These are phyloP conservation scores for Lachnellula hyalina DNA, from an alignment of 2,329 filamentous ascomycete genomes.

Conservation along the genomic window DNA sequence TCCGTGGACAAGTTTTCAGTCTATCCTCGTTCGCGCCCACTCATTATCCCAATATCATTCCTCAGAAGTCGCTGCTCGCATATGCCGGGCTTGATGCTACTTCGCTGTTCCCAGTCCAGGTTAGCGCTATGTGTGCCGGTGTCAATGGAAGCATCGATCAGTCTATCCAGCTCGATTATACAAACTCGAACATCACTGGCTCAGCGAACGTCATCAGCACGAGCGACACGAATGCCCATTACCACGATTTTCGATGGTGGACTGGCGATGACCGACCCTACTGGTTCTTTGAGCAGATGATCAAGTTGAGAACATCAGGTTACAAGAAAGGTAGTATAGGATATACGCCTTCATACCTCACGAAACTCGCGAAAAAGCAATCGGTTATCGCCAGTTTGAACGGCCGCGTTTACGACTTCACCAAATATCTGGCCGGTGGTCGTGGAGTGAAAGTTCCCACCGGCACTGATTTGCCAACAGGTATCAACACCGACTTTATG, in stretches of 20 bases:
- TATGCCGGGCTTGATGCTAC: constrained; percentile 90
- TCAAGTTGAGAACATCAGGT: constrained; percentile 60
- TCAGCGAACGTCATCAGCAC: constrained; percentile 58
- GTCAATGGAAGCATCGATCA: constrained; percentile 58
- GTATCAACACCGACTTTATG: constrained; percentile 73
- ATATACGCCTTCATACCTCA: constrained; percentile 73
- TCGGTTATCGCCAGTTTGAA: constrained; percentile 74
- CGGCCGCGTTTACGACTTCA: constrained; percentile 80
- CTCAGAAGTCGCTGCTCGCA: constrained; percentile 57
- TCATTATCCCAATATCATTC: constrained; percentile 69
- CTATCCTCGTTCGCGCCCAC: constrained; percentile 64
- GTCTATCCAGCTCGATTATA: constrained; percentile 80
- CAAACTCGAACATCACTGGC: constrained; percentile 67
- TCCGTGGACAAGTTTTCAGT: constrained; percentile 87
- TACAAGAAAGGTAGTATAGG: constrained; percentile 87
- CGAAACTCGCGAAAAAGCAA: constrained; percentile 57
- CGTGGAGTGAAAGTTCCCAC: constrained; percentile 54
- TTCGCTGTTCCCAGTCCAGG: constrained; percentile 85
- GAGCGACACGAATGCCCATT: constrained; percentile 68
- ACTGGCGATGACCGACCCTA: constrained; percentile 78
- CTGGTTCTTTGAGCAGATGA: constrained; percentile 90
- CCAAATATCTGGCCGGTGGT: constrained; percentile 73
- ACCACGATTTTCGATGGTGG: constrained; percentile 88
- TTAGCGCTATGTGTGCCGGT: constrained; percentile 84
- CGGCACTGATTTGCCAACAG: constrained; percentile 43